Evolutionary conservation across 176 grass and related monocot species (phyloP), one percentile per base, ranked within the genome.

Genomic region (Carex pumila): DNA sequence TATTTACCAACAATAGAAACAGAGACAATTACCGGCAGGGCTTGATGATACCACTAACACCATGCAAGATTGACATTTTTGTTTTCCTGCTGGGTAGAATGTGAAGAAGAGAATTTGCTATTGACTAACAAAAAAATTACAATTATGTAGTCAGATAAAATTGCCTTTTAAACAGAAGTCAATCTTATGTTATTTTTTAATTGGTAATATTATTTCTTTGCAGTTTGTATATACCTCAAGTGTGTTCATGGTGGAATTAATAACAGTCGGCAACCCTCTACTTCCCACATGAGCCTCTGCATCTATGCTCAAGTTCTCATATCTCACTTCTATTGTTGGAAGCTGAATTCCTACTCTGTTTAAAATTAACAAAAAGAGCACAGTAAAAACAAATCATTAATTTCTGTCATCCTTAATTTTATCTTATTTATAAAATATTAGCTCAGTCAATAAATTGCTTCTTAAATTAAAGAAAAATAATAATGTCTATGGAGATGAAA

Each of bases 11-110:
- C 50, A 77, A 77, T 6, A 22, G 14, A 7, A 32, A 43, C 31
- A 15, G n/a, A 53, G 2, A 3, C 6, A 73, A 50, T 79, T 61
- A 94, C 96, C 96, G 91, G 84, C 96, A 83, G 0, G 96, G 93
- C 60, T 91, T 98, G 89, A 98, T 88, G 88, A 93, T 74, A 68
- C 96, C 96, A 78, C 93, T 93, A 75, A 95, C 86, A 65, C 93
- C 91, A 76, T 95, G 93, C 66, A 98, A 93, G 77, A 98, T 90
- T 67, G 92, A 79, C 88, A 95, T 86, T 47, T 60, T 77, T 63
- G 37, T 87, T 91, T 95, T 98, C 88, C 92, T 83, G 85, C 62
- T 98, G 8, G 91, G 88, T 32, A 95, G 74, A 70, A 98, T 81
- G 64, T 83, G 86, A 37, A 98, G 86, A 37, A 98, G 83, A 65